Percentiles rank a stretch among this genome's conserved stretches.
phyloP scores from a whole-genome alignment of 2,329 filamentous ascomycete species.

The Aspergillus costaricaensis region DNA sequence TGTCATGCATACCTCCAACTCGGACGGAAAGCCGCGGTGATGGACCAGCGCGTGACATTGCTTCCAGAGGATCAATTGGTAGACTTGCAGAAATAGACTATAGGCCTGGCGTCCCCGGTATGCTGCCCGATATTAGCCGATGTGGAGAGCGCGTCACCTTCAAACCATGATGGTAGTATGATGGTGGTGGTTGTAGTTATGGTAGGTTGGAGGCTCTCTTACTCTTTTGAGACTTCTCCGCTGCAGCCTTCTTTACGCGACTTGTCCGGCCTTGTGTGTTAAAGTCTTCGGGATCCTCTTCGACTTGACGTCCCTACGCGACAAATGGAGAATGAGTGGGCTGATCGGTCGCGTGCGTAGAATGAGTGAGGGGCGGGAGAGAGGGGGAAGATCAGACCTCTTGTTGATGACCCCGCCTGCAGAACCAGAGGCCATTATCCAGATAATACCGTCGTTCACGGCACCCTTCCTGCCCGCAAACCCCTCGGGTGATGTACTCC shows the following conservation, averaged over 20 bases:
- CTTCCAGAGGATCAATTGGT: constrained; percentile 81
- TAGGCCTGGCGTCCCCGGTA: constrained; percentile 67
- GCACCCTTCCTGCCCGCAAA: constrained; percentile 64
- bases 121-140: constrained; percentile 36
- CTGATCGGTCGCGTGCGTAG: constrained; percentile 1
- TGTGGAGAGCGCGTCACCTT: background rate
- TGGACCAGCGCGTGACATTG: constrained; percentile 75
- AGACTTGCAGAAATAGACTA: constrained; percentile 77
- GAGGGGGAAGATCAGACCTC: constrained; percentile 54
- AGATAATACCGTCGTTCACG: constrained; percentile 71
- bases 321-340: background rate
- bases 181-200: background rate
- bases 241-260: constrained; percentile 56
- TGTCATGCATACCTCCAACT: constrained; percentile 64
- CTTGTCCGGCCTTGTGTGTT: constrained; percentile 61
- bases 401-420: constrained; percentile 76
- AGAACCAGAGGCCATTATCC: constrained; percentile 76
- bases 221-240: constrained; percentile 56
- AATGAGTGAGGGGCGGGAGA: constrained; percentile 8
- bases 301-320: constrained; percentile 46
- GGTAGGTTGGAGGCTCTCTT: constrained; percentile 19
- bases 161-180: background rate
- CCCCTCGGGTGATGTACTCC: constrained; percentile 49
- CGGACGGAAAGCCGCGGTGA: constrained; percentile 64
- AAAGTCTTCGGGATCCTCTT: constrained; percentile 69